A percentile compares a stretch with the other conserved stretches of the same genome.
These are phyloP conservation scores for Penicillium sp. DNA, from an alignment of 2,329 filamentous ascomycete species.

Conservation along the genomic window DNA sequence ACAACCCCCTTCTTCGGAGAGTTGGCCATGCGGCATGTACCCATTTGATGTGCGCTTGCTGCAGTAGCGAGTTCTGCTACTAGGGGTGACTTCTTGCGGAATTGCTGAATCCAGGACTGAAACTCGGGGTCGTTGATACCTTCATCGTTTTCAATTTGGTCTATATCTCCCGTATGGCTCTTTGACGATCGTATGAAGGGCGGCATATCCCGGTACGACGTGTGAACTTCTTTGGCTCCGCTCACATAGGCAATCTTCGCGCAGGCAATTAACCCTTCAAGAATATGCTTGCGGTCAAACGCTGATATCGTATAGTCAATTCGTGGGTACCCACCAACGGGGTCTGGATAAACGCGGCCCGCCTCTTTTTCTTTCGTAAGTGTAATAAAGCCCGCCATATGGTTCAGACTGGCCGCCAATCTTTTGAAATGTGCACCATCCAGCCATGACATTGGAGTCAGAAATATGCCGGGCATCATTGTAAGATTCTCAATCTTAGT, in stretches of 20 bases:
- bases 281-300: conserved; percentile 67
- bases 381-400: conserved; percentile 68
- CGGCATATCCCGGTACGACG: conserved; percentile 58
- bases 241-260: conserved; percentile 74
- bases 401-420: conserved; percentile 62
- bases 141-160: conserved; percentile 25
- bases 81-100: conserved; percentile 46
- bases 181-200: conserved; percentile 55
- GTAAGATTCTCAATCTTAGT: conserved; percentile 72
- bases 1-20: conserved; percentile 42
- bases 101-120: conserved; percentile 51
- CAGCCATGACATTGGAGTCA: conserved; percentile 64
- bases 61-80: conserved; percentile 42
- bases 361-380: conserved; percentile 72
- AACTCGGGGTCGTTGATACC: conserved; percentile 54
- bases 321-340: conserved; percentile 59
- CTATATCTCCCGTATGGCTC: conserved; percentile 17
- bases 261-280: conserved; percentile 67
- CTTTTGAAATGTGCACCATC: conserved; percentile 68
- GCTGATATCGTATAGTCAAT: conserved; percentile 68
- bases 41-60: conserved; percentile 51
- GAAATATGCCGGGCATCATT: conserved; percentile 67
- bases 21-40: conserved; percentile 47
- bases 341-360: conserved; percentile 70
- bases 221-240: conserved; percentile 76